Percentiles rank a stretch among this genome's conserved stretches.
These are phyloP conservation scores for Chlorella sp. DNA, from an alignment of 139 green algal species.

Conservation along the genomic window DNA sequence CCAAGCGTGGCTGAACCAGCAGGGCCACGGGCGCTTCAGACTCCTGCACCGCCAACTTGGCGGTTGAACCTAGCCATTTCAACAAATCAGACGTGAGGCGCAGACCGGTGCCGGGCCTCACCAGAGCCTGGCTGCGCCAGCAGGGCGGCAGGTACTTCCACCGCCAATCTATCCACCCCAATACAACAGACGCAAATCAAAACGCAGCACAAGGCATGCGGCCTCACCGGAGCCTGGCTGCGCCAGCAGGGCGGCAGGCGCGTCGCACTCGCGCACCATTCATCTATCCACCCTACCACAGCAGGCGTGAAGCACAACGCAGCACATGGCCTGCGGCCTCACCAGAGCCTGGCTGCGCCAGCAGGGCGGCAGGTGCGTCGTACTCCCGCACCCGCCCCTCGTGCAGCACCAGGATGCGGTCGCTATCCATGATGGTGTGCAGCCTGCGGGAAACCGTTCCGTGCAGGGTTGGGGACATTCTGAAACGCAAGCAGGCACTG, in stretches of 20 bases:
- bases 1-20: no score
- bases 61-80: not conserved
- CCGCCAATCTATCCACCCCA: no score
- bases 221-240: not conserved
- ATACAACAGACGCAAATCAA: not conserved
- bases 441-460: not conserved
- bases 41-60: no score
- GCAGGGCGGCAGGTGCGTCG: slow-evolving; percentile 24
- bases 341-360: slow-evolving; percentile 17
- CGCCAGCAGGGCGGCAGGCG: not conserved
- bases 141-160: slow-evolving; percentile 4
- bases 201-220: no score
- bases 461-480: no score
- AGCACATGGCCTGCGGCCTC: not conserved
- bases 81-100: not conserved
- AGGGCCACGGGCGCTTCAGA: not conserved
- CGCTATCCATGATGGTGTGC: slow-evolving; percentile 48
- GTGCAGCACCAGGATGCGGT: slow-evolving; percentile 40
- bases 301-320: not conserved
- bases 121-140: slow-evolving; percentile 8
- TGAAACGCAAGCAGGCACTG: no score
- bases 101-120: not conserved
- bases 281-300: not conserved
- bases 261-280: not conserved
- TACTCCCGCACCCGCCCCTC: slow-evolving; percentile 26